Evolutionary conservation across 2,329 filamentous ascomycete genomes (phyloP), one percentile per base, ranked within the genome.

Genomic region (Cladosporium sp.): DNA sequence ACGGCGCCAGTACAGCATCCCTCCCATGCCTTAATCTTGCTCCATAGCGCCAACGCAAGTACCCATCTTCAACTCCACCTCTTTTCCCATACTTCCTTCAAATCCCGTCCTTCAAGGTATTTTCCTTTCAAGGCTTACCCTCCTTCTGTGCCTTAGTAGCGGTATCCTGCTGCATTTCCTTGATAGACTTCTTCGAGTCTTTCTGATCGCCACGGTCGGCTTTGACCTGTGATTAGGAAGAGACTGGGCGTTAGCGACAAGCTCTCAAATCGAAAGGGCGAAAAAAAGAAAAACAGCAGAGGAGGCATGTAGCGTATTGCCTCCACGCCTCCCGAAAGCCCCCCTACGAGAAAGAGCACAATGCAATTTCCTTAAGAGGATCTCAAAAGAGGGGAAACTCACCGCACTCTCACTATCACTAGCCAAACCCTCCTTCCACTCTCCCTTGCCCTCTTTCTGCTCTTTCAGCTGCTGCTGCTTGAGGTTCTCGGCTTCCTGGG

Each of bases 341-440:
- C 13, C 3, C 2, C 32, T 17, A 11, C 32, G 15, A n/a, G 40
- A 27, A 34, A 34, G 13, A 34, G n/a, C n/a, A 27, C 22, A 4
- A 27, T 9, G 30, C n/a, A 36, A n/a, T n/a, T n/a, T n/a, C n/a
- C n/a, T 9, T 29, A n/a, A n/a, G n/a, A n/a, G n/a, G n/a, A n/a
- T n/a, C n/a, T n/a, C n/a, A n/a, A n/a, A n/a, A n/a, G n/a, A n/a
- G n/a, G 24, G 15, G n/a, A 38, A 51, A 69, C 78, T 57, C 71
- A 93, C 77, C 60, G 81, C 82, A 67, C 88, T 86, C 74, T 95
- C 89, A 69, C 85, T 88, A 69, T 89, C 82, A 43, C 83, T 87
- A 3, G 88, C 88, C 43, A 95, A 75, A 66, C 86, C 83, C 18
- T 85, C 77, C 71, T 87, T 86, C 88, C 89, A 93, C 65, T 89